Percentiles rank a stretch among this genome's conserved stretches.
phyloP scores from a whole-genome alignment of 1,284 basidiomycete species.

The Austropuccinia psidii region DNA sequence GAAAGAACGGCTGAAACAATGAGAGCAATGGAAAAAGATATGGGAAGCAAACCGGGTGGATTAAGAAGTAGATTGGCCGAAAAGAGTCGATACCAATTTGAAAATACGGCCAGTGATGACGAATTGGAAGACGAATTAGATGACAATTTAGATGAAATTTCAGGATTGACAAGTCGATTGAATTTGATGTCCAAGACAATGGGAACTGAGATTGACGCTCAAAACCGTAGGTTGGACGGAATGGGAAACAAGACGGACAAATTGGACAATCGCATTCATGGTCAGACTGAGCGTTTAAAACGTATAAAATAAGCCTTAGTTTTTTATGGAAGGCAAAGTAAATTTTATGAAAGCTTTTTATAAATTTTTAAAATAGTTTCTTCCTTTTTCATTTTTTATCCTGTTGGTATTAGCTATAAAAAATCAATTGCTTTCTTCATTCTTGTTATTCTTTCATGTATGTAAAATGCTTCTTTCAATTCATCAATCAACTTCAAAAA shows the following conservation, averaged over 20 bases:
- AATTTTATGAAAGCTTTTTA: too few relatives aligned
- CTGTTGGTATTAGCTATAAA: too few relatives aligned
- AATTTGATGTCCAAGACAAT: conserved; percentile 77
- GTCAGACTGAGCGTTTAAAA: conserved; percentile 30
- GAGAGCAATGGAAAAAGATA: conserved; percentile 35
- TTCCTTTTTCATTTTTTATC: too few relatives aligned
- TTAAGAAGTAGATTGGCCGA: conserved; percentile 29
- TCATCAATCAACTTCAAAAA: too few relatives aligned
- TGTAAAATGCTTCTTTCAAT: too few relatives aligned
- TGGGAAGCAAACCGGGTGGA: conserved; percentile 39
- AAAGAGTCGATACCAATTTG: conserved; percentile 80
- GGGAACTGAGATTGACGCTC: conserved; percentile 66
- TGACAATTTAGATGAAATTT: conserved; percentile 81
- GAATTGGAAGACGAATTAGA: conserved; percentile 73
- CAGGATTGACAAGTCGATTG: conserved; percentile 68
- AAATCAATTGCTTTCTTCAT: too few relatives aligned
- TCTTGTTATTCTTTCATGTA: too few relatives aligned
- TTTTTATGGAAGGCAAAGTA: too few relatives aligned
- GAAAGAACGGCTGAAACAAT: conserved; percentile 71
- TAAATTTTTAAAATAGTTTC: too few relatives aligned
- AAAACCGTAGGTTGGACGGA: conserved; percentile 63
- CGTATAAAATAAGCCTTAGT: conserved; percentile 26
- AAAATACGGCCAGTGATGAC: conserved; percentile 89
- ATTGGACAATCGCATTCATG: conserved; percentile 51
- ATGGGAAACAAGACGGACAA: conserved; percentile 63